Evolutionary conservation across 495 filamentous ascomycete species (phyloP).

Genomic region (Lophiotrema nucula): DNA sequence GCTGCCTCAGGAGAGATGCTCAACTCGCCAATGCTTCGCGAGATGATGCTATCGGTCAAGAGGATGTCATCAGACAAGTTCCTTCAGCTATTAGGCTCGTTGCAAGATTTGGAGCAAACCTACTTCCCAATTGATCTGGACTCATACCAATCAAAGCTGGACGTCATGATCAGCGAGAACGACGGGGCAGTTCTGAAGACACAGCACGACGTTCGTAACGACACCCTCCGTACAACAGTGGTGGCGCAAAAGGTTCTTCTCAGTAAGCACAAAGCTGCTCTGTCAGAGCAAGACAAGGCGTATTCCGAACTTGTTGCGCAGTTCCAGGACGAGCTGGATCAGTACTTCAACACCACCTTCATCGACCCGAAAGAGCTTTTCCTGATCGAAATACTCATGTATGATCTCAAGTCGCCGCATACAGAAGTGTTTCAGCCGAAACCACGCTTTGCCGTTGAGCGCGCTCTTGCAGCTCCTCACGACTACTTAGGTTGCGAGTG

Average conservation of each 20-base stretch:
- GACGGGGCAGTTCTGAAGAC: constrained; percentile 61
- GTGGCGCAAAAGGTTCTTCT: constrained; percentile 84
- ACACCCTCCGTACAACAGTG: constrained; percentile 75
- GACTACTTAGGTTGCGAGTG: constrained; percentile 82
- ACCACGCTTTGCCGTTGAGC: constrained; percentile 74
- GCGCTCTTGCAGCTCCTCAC: constrained; percentile 74
- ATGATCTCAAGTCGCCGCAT: constrained; percentile 75
- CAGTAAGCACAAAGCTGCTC: constrained; percentile 71
- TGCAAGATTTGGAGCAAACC: neutral
- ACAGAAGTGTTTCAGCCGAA: constrained; percentile 79
- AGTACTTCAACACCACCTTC: constrained; percentile 53
- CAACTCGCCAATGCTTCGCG: constrained; percentile 29
- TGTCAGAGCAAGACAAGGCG: constrained; percentile 70
- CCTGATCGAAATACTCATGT: constrained; percentile 78
- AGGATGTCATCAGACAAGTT: constrained; percentile 37
- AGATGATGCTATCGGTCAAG: constrained; percentile 28
- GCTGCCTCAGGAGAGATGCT: constrained; percentile 29
- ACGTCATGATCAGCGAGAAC: constrained; percentile 15
- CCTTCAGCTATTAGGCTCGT: constrained; percentile 12
- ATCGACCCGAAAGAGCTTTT: constrained; percentile 63
- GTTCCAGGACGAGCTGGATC: constrained; percentile 55
- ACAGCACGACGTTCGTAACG: constrained; percentile 69
- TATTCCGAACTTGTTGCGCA: constrained; percentile 74
- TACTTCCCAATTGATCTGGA: neutral
- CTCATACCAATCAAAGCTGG: constrained; percentile 8